Evolutionary conservation across 2,329 filamentous ascomycete genomes (phyloP).

Genomic region (Diaporthe capsici): DNA sequence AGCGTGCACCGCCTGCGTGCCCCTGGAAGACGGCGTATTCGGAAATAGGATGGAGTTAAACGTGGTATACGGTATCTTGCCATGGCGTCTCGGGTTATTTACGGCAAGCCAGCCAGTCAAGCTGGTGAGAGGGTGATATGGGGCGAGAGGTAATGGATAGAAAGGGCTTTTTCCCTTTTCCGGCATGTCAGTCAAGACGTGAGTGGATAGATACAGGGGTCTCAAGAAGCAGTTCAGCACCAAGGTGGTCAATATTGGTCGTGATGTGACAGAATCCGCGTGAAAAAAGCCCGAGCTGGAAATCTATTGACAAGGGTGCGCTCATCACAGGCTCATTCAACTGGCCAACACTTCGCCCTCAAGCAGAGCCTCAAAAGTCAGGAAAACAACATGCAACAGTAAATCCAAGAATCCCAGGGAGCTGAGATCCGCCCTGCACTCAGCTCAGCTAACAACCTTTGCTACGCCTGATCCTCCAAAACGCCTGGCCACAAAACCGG

Average conservation of each 20-base stretch:
- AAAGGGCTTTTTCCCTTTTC: not conserved
- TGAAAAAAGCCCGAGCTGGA: constrained; percentile 4
- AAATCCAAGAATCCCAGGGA: constrained; percentile 8
- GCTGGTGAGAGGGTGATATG: not conserved
- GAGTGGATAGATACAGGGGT: constrained; percentile 27
- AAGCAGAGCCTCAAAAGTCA: not conserved
- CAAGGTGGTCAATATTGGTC: not conserved
- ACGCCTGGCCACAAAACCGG: constrained; percentile 36
- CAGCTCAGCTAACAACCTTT: constrained; percentile 16
- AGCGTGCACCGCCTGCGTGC: not conserved
- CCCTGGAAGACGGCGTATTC: not conserved
- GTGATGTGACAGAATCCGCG: constrained; percentile 10
- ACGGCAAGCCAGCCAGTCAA: not conserved
- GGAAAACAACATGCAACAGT: not conserved
- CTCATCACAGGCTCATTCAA: constrained; percentile 22
- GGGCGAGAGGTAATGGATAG: constrained; percentile 8
- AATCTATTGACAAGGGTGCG: constrained; percentile 26
- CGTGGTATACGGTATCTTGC: constrained; percentile 9
- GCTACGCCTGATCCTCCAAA: constrained; percentile 23
- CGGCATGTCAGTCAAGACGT: constrained; percentile 13
- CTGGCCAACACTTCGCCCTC: constrained; percentile 24
- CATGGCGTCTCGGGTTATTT: constrained; percentile 15
- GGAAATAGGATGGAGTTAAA: not conserved
- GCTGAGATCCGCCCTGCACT: constrained; percentile 12
- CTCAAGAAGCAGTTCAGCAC: not conserved